A percentile compares a stretch with the other conserved stretches of the same genome.
These are phyloP conservation scores for Geotrichum candidum DNA, from an alignment of 1,139 yeast genomes.

Conservation along the genomic window DNA sequence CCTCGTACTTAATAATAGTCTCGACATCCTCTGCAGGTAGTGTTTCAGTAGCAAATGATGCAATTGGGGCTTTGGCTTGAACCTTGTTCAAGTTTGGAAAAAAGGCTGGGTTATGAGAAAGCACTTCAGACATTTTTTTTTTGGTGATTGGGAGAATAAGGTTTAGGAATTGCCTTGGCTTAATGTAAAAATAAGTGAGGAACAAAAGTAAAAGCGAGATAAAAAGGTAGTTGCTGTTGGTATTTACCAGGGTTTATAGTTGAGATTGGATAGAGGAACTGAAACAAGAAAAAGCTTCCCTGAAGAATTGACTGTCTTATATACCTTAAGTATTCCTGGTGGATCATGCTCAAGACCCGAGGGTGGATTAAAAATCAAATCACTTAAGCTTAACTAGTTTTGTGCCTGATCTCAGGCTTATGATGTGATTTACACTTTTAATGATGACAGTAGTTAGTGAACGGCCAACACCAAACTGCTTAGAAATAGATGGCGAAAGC, in stretches of 20 bases:
- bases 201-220: too few relatives aligned
- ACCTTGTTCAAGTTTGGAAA: background rate
- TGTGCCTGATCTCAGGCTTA: too few relatives aligned
- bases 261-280: too few relatives aligned
- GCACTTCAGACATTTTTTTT: constrained; percentile 1
- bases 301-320: too few relatives aligned
- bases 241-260: too few relatives aligned
- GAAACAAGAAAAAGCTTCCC: too few relatives aligned
- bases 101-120: background rate
- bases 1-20: background rate
- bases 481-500: background rate
- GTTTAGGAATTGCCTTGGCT: background rate
- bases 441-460: background rate
- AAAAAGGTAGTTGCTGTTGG: background rate
- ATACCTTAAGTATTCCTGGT: too few relatives aligned
- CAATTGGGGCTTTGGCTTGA: background rate
- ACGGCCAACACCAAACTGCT: background rate
- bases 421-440: background rate
- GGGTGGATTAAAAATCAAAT: background rate
- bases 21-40: constrained; percentile 2
- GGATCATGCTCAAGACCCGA: background rate
- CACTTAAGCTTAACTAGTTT: background rate
- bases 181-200: background rate
- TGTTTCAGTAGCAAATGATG: background rate
- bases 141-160: background rate